Evolutionary conservation across 2,329 filamentous ascomycete species (phyloP).

Genomic region (Magnaporthales sp.): DNA sequence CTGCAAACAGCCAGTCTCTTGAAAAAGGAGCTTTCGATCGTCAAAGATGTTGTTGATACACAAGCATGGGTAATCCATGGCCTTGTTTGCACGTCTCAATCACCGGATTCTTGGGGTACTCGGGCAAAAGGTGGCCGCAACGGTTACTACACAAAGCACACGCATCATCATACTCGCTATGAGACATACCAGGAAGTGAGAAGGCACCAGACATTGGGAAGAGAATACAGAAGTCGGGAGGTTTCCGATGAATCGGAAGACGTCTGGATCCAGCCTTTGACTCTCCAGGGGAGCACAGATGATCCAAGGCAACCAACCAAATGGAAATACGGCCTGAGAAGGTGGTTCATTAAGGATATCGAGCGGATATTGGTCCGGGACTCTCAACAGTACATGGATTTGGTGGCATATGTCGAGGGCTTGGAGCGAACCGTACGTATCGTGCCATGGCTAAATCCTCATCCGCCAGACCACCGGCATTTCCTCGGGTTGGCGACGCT

Average conservation of each 20-base stretch:
- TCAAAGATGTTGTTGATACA: slow-evolving; percentile 10
- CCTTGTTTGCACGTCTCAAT: not conserved
- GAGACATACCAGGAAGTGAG: too few species aligned
- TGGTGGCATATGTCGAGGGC: not conserved
- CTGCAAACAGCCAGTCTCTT: slow-evolving; percentile 31
- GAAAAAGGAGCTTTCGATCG: slow-evolving; percentile 25
- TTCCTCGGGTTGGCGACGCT: not conserved
- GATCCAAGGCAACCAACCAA: not conserved
- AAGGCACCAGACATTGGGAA: not conserved
- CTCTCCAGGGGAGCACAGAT: not conserved
- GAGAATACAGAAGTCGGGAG: not conserved
- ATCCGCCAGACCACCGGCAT: not conserved
- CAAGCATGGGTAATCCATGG: not conserved
- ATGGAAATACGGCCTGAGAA: not conserved
- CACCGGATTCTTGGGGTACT: not conserved
- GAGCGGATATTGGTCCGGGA: not conserved
- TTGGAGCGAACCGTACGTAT: not conserved
- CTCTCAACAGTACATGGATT: not conserved
- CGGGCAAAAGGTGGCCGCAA: not conserved
- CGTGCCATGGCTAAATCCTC: not conserved
- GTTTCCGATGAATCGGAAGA: not conserved
- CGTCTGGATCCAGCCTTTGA: not conserved
- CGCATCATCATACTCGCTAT: not conserved
- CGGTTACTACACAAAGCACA: not conserved
- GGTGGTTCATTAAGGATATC: not conserved